Base-by-base conservation (phyloP, 2,329 filamentous ascomycete species). In the Talaromyces pinophilus region DNA sequence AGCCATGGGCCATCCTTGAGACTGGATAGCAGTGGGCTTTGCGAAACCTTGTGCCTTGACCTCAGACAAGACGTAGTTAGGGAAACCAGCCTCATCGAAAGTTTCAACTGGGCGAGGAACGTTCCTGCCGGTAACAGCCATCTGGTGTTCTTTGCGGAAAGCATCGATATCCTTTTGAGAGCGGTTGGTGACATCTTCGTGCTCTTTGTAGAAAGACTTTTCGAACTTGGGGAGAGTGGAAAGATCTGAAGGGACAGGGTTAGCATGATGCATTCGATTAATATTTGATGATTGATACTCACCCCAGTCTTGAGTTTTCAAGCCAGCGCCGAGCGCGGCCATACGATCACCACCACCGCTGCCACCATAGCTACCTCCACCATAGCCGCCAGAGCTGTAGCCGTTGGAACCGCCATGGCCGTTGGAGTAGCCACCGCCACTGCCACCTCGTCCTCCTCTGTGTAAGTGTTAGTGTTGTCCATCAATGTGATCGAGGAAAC, bases 151-250 rank as follows among this genome's bases (percentile, higher is more conserved):
- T 76, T 87, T 88, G 77, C 95, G 91, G 85, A 97, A 99, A 65
- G 89, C 91, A 33, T 93, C 90, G 66, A 99, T 91, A 69, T 98
- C 94, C 65, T 87, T 87, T 50, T 87, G 79, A 13, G 92, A 88
- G 75, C 95, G 92, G 74, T 81, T 84, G 69, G 88, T 81, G 68
- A 99, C 94, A 67, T 88, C 87, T 38, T 90, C 86, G 77, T 95
- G 89, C 82, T 98, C 95, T 84, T 98, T 97, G 87, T 99, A 99
- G 84, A 99, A 99, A 8, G 92, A 93, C 83, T 99, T 99, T 79
- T 99, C 95, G 82, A 99, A 99, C 82, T 98, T 98, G 73, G 95
- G 94, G 55, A 99, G 77, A 6, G 89, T 79, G 75, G 79, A 84
- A 63, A 95, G 74, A 78, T 99, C 95, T 95, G 71, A 22, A 60